Conservation (phyloP, 2,329 filamentous ascomycete species). For the Myriosclerotinia curreyana region DNA sequence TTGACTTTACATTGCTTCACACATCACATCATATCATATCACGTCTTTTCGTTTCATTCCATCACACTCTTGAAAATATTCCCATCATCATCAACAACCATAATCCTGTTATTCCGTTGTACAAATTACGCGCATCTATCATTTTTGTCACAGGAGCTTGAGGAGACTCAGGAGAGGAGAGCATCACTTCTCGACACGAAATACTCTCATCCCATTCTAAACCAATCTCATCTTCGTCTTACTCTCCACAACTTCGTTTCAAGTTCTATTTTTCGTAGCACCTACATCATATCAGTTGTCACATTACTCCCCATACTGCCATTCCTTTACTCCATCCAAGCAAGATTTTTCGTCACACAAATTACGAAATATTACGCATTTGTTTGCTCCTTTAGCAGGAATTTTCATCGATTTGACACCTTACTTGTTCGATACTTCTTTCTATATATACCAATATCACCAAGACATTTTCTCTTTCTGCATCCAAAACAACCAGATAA, state of each 20-base stretch:
- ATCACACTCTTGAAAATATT: background rate
- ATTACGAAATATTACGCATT: background rate
- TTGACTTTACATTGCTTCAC: background rate
- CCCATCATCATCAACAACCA: background rate
- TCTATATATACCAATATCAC: background rate
- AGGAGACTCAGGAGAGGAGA: background rate
- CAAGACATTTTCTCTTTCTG: background rate
- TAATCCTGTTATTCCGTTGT: background rate
- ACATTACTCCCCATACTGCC: background rate
- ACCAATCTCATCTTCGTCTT: background rate
- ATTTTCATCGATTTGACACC: background rate
- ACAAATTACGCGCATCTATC: background rate
- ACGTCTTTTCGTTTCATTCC: background rate
- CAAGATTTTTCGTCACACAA: background rate
- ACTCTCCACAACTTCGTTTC: background rate
- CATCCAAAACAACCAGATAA: background rate
- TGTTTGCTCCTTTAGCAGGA: background rate
- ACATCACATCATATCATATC: background rate
- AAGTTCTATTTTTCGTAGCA: background rate
- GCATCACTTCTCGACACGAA: background rate
- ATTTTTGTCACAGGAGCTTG: background rate
- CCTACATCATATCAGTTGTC: background rate
- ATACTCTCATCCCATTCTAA: background rate
- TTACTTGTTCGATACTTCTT: background rate
- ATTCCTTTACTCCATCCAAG: background rate